These are phyloP conservation scores for Ogataea angusta DNA, from an alignment of 805 yeast species.

Conservation along the genomic window DNA sequence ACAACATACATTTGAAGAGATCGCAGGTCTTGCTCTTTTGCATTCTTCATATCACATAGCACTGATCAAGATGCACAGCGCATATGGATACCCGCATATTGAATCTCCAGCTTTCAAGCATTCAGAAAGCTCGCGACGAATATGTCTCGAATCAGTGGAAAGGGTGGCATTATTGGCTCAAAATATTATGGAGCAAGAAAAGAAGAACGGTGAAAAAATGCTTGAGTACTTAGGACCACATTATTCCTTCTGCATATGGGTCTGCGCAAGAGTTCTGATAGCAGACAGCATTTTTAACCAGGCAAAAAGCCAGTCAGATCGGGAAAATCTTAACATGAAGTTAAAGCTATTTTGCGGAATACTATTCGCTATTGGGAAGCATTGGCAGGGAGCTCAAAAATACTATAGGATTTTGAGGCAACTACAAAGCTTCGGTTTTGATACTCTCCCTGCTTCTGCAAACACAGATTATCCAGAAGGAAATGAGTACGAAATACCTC, in stretches of 20 bases:
- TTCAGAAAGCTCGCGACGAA: slow-evolving; percentile 19
- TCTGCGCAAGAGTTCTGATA: slow-evolving; percentile 32
- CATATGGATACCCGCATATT: slow-evolving; percentile 26
- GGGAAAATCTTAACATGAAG: slow-evolving; percentile 4
- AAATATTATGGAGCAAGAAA: slow-evolving; percentile 6
- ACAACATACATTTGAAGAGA: slow-evolving; percentile 1
- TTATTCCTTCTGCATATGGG: slow-evolving; percentile 34
- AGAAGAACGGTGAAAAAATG: neutral
- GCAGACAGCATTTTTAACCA: slow-evolving; percentile 26
- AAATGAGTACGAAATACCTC: slow-evolving; percentile 33
- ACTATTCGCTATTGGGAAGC: slow-evolving; percentile 21
- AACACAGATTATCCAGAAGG: slow-evolving; percentile 20
- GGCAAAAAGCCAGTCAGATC: slow-evolving; percentile 3
- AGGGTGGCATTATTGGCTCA: slow-evolving; percentile 13
- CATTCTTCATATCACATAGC: slow-evolving; percentile 22
- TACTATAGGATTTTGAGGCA: slow-evolving; percentile 28
- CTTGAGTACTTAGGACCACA: slow-evolving; percentile 28
- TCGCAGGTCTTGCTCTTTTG: slow-evolving; percentile 4
- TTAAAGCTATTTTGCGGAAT: slow-evolving; percentile 12
- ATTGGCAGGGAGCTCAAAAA: slow-evolving; percentile 30
- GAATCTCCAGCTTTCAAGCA: slow-evolving; percentile 22
- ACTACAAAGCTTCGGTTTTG: slow-evolving; percentile 25
- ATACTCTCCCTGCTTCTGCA: slow-evolving; percentile 9
- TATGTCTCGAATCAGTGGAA: slow-evolving; percentile 16
- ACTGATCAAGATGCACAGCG: slow-evolving; percentile 24